phyloP scores from a whole-genome alignment of 805 yeast genomes.

The Teunomyces stri region DNA sequence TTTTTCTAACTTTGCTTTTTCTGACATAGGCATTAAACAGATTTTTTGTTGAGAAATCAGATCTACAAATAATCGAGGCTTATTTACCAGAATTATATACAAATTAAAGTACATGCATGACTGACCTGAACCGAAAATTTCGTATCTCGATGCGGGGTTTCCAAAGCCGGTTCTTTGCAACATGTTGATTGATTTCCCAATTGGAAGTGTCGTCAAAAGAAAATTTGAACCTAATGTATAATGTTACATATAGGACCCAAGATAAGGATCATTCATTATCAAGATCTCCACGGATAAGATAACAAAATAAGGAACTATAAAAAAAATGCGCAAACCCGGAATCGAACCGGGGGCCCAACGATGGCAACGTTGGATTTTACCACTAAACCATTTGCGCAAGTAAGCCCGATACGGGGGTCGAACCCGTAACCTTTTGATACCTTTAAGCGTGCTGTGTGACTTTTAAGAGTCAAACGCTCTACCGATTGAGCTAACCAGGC shows the following conservation, averaged over 20 bases:
- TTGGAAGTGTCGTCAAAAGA: too few relatives aligned
- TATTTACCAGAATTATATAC: not conserved
- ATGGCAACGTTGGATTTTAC: constrained; percentile 1
- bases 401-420: constrained; percentile 35
- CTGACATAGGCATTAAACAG: not conserved
- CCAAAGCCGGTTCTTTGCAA: too few relatives aligned
- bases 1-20: not conserved
- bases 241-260: not conserved
- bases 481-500: constrained; percentile 29
- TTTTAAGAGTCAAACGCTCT: constrained; percentile 27
- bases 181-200: too few relatives aligned
- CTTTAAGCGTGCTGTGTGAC: constrained; percentile 1
- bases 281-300: too few relatives aligned
- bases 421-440: constrained; percentile 34
- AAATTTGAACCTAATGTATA: not conserved
- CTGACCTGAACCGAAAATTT: not conserved
- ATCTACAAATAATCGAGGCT: not conserved
- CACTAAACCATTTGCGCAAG: constrained; percentile 6
- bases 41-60: not conserved
- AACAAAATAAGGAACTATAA: not conserved
- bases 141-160: not conserved
- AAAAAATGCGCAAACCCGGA: not conserved
- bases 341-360: constrained; percentile 3
- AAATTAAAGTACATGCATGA: not conserved
- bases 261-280: too few relatives aligned